Conservation (phyloP, 129 eudicot species). For the Flaveria sonorensis region DNA sequence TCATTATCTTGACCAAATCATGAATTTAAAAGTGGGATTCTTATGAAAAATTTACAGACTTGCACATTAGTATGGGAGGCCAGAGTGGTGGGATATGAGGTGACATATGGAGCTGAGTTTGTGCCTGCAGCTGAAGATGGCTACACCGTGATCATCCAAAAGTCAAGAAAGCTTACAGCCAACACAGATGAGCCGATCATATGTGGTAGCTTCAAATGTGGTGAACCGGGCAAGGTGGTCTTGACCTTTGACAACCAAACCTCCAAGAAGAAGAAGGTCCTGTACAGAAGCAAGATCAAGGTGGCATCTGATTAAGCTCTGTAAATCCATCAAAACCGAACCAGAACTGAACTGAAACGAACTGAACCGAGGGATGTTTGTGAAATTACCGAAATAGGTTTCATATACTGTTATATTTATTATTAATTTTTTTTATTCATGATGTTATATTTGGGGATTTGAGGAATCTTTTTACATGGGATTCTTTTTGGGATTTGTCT, state of each 20-base stretch:
- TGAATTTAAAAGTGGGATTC: conserved; percentile 3
- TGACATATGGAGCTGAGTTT: conserved; percentile 76
- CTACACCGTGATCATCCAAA: conserved; percentile 68
- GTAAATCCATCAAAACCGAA: conserved; percentile 20
- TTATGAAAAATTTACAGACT: conserved; percentile 44
- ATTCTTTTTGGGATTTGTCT: conserved; percentile 45
- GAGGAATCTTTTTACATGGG: conserved; percentile 48
- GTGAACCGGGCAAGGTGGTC: conserved; percentile 80
- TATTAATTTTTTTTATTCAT: conserved; percentile 46
- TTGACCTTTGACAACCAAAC: conserved; percentile 84
- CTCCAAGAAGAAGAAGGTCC: conserved; percentile 79
- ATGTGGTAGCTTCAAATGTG: conserved; percentile 58
- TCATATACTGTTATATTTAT: conserved; percentile 28
- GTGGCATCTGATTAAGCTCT: conserved; percentile 12
- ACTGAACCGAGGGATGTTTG: conserved; percentile 6
- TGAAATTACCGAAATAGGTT: conserved; percentile 33
- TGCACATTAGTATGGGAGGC: conserved; percentile 73
- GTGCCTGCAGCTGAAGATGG: conserved; percentile 69
- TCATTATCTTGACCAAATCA: not conserved
- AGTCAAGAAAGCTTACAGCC: conserved; percentile 60
- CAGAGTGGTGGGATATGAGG: conserved; percentile 74
- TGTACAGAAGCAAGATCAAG: conserved; percentile 89
- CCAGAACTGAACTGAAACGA: conserved; percentile 13
- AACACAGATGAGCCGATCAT: conserved; percentile 60
- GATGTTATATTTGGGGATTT: conserved; percentile 41